Evolutionary conservation across 495 filamentous ascomycete genomes (phyloP).

Genomic region (Hypoxylon trugodes): DNA sequence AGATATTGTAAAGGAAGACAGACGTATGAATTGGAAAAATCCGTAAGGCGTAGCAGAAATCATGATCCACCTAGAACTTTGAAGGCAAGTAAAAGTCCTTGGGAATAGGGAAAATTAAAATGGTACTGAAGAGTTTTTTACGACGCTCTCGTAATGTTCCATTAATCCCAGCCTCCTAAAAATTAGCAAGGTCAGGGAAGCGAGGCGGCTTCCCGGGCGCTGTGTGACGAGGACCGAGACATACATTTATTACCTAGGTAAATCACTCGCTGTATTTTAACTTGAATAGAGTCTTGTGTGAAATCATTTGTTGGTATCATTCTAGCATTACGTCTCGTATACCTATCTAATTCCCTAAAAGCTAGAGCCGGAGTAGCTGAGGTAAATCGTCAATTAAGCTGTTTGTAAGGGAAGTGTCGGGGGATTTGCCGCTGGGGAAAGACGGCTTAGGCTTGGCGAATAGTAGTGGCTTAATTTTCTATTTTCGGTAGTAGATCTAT

Average conservation of each 20-base stretch:
- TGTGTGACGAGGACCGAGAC: slow-evolving; percentile 23
- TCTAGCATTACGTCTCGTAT: too few relatives aligned
- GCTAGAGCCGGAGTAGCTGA: too few relatives aligned
- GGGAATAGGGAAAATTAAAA: background rate
- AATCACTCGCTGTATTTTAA: slow-evolving; percentile 3
- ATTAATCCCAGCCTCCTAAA: background rate
- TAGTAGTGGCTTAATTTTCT: slow-evolving; percentile 41
- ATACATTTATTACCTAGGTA: slow-evolving; percentile 11
- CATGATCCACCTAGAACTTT: too few relatives aligned
- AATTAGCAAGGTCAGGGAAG: slow-evolving; percentile 2
- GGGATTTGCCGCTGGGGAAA: background rate
- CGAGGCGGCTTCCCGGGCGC: slow-evolving; percentile 22
- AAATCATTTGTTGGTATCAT: slow-evolving; percentile 1
- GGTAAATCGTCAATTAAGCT: too few relatives aligned
- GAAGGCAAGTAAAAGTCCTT: background rate
- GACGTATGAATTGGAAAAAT: background rate
- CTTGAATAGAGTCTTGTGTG: background rate
- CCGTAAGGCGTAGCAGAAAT: too few relatives aligned
- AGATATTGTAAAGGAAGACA: background rate
- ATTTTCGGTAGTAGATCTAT: slow-evolving; percentile 76
- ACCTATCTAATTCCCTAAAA: too few relatives aligned
- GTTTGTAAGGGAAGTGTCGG: too few relatives aligned
- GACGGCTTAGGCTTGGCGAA: slow-evolving; percentile 14
- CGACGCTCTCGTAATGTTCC: background rate
- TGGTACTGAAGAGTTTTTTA: background rate